Evolutionary conservation across 768 basidiomycete species (phyloP).

Genomic region (Calvatia gigantea): DNA sequence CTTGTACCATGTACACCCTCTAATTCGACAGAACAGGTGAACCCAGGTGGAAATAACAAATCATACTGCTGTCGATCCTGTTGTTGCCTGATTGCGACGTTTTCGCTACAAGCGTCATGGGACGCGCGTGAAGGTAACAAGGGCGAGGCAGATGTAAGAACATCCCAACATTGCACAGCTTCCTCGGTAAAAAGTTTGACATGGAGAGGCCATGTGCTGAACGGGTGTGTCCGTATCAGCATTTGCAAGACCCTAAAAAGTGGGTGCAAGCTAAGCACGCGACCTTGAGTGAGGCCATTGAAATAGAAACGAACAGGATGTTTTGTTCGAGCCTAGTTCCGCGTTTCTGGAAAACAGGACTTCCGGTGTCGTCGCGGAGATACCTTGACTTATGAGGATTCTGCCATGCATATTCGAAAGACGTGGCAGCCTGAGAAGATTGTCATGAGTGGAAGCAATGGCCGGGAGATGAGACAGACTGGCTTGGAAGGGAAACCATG

Average conservation of each 20-base stretch:
- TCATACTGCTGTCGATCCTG: not conserved
- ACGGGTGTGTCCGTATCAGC: constrained; percentile 67
- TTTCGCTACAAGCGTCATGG: not conserved
- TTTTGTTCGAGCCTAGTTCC: constrained; percentile 37
- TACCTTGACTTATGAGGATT: constrained; percentile 70
- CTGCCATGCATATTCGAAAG: constrained; percentile 89
- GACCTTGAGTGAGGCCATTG: not conserved
- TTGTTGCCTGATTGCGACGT: not conserved
- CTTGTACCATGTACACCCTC: constrained; percentile 72
- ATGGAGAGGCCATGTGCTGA: constrained; percentile 68
- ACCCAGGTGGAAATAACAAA: constrained; percentile 43
- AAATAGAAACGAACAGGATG: constrained; percentile 39
- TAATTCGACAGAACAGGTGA: constrained; percentile 48
- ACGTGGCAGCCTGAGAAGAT: constrained; percentile 52
- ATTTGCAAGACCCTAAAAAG: constrained; percentile 51
- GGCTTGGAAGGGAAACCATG: constrained; percentile 77
- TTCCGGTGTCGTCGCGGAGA: constrained; percentile 43
- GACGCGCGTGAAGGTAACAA: constrained; percentile 15
- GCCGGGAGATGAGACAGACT: constrained; percentile 22
- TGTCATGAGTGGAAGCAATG: not conserved
- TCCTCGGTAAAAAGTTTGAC: constrained; percentile 72
- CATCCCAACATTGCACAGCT: constrained; percentile 53
- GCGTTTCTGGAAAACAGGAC: constrained; percentile 32
- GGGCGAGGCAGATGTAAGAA: constrained; percentile 19
- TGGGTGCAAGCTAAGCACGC: constrained; percentile 2